Evolutionary conservation across 148 eudicot genomes (phyloP).

Genomic region (Spergularia marina): DNA sequence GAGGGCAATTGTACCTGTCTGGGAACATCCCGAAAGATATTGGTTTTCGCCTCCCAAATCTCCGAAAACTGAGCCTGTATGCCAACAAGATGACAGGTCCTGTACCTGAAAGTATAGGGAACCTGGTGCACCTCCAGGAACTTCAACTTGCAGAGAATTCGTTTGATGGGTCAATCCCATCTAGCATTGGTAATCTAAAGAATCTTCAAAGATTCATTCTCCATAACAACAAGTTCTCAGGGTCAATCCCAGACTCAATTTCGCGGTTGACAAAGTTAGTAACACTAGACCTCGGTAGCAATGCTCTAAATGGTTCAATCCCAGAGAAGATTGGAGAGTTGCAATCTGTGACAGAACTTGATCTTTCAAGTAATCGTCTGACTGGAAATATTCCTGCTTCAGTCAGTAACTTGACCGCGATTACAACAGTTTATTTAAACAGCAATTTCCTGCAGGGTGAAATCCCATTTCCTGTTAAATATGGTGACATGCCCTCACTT

Average conservation of each 20-base stretch:
- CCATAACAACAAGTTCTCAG: constrained; percentile 35
- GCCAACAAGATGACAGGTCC: constrained; percentile 41
- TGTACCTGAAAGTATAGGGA: constrained; percentile 48
- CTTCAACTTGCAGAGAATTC: constrained; percentile 39
- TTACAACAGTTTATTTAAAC: constrained; percentile 31
- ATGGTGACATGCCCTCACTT: constrained; percentile 45
- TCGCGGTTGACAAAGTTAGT: constrained; percentile 31
- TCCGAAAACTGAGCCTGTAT: constrained; percentile 33
- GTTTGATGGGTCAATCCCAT: constrained; percentile 38
- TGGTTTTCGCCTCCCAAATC: constrained; percentile 36
- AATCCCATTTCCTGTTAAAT: constrained; percentile 40
- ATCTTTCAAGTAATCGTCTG: constrained; percentile 39
- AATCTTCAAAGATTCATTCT: constrained; percentile 31
- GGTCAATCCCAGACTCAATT: constrained; percentile 41
- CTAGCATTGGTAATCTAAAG: constrained; percentile 34
- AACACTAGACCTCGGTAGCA: constrained; percentile 35
- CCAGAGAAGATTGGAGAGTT: constrained; percentile 41
- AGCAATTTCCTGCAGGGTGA: constrained; percentile 51
- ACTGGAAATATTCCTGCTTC: constrained; percentile 41
- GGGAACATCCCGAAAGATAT: constrained; percentile 38
- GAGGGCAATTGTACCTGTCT: constrained; percentile 33
- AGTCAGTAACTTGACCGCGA: constrained; percentile 31
- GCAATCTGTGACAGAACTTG: constrained; percentile 33
- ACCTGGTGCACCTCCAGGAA: constrained; percentile 45
- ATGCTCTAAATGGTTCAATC: constrained; percentile 31